Conservation (phyloP, 1,284 basidiomycete genomes). For the Pyrrhoderma lamaoense region DNA sequence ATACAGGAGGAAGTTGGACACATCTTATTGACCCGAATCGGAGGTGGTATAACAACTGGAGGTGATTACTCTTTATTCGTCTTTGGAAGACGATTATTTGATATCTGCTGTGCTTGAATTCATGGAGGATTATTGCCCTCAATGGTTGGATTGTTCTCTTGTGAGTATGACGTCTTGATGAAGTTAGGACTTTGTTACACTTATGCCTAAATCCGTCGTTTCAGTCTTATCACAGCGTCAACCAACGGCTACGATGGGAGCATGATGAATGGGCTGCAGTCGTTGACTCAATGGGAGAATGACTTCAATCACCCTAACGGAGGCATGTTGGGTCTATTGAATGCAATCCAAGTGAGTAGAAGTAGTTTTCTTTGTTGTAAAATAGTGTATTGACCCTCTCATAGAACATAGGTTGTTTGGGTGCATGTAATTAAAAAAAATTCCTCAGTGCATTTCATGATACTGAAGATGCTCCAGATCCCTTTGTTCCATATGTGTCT, state of each 20-base stretch:
- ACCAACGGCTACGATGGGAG: constrained; percentile 72
- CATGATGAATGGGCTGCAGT: constrained; percentile 74
- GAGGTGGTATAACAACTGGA: constrained; percentile 67
- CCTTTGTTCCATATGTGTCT: constrained; percentile 62
- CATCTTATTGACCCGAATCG: constrained; percentile 57
- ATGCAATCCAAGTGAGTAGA: constrained; percentile 60
- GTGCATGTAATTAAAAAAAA: constrained; percentile 34
- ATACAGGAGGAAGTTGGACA: constrained; percentile 33
- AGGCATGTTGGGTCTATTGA: constrained; percentile 59
- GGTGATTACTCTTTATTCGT: constrained; percentile 32
- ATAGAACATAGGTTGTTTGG: constrained; percentile 62
- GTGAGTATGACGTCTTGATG: constrained; percentile 30
- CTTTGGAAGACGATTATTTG: not conserved
- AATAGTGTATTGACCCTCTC: not conserved
- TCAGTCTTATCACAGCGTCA: constrained; percentile 65
- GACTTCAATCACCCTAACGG: constrained; percentile 52
- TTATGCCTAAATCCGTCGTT: not conserved
- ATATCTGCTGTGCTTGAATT: constrained; percentile 4
- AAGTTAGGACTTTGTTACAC: not conserved
- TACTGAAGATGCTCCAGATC: constrained; percentile 26
- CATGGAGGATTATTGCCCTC: constrained; percentile 47
- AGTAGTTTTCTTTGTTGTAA: not conserved
- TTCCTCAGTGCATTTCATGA: no score
- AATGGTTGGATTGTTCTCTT: constrained; percentile 64
- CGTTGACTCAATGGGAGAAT: constrained; percentile 49